phyloP scores from a whole-genome alignment of 2,329 filamentous ascomycete genomes.

The Truncatella angustata region DNA sequence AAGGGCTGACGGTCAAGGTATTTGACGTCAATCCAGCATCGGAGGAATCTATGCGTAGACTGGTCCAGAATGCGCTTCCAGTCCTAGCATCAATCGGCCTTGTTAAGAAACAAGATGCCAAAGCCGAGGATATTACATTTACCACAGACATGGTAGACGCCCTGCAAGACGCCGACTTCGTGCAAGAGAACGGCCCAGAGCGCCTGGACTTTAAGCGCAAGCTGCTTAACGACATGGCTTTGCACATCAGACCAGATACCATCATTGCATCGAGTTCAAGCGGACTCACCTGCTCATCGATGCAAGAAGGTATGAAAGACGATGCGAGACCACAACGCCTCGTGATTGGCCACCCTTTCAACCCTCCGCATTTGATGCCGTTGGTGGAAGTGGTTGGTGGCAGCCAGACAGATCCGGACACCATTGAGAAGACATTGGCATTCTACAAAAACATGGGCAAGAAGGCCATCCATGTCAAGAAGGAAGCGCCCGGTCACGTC shows the following conservation, averaged over 20 bases:
- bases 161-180: slow-evolving; percentile 14
- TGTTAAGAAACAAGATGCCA: slow-evolving; percentile 12
- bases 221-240: slow-evolving; percentile 33
- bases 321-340: slow-evolving; percentile 27
- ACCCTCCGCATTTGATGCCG: slow-evolving; percentile 46
- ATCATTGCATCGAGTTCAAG: slow-evolving; percentile 39
- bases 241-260: slow-evolving; percentile 24
- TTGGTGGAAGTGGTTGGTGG: slow-evolving; percentile 44
- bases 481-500: slow-evolving; percentile 40
- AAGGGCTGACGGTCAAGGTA: slow-evolving; percentile 11
- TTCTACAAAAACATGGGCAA: slow-evolving; percentile 41
- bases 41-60: slow-evolving; percentile 8
- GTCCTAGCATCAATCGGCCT: slow-evolving; percentile 12
- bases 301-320: slow-evolving; percentile 23
- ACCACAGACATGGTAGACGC: slow-evolving; percentile 13
- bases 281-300: slow-evolving; percentile 32
- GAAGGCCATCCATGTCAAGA: slow-evolving; percentile 35
- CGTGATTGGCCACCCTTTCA: slow-evolving; percentile 45
- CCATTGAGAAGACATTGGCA: slow-evolving; percentile 25
- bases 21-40: slow-evolving; percentile 14
- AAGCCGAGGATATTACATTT: slow-evolving; percentile 13
- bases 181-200: slow-evolving; percentile 35
- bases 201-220: slow-evolving; percentile 35
- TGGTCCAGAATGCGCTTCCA: slow-evolving; percentile 10
- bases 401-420: slow-evolving; percentile 21